These are phyloP conservation scores for Naumovozyma baii DNA, from an alignment of 805 yeast genomes.

Conservation along the genomic window DNA sequence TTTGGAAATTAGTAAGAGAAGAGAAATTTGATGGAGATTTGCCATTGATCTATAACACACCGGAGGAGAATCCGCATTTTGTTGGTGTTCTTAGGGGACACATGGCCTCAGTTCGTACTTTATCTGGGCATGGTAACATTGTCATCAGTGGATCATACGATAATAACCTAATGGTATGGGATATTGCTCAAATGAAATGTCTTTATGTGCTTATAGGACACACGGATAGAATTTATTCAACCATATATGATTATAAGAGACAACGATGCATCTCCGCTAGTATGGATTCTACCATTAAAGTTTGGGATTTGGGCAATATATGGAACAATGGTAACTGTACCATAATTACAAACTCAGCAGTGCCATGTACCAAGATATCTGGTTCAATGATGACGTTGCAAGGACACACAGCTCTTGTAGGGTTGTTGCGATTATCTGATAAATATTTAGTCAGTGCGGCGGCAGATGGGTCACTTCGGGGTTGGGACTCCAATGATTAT, in stretches of 20 bases:
- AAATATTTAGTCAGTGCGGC: constrained; percentile 85
- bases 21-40: constrained; percentile 52
- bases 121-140: constrained; percentile 75
- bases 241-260: constrained; percentile 66
- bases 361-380: constrained; percentile 21
- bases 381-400: constrained; percentile 50
- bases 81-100: constrained; percentile 67
- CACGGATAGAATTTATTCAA: constrained; percentile 79
- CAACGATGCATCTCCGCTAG: constrained; percentile 84
- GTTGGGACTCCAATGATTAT: constrained; percentile 84
- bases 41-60: constrained; percentile 27
- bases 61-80: constrained; percentile 47
- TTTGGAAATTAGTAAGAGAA: constrained; percentile 65
- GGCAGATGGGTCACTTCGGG: constrained; percentile 83
- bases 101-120: constrained; percentile 72
- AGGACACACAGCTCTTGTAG: constrained; percentile 88
- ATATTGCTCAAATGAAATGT: constrained; percentile 63
- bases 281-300: constrained; percentile 76
- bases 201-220: constrained; percentile 73
- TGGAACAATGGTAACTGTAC: constrained; percentile 34
- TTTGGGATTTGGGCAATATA: constrained; percentile 84
- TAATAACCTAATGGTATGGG: constrained; percentile 87
- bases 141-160: constrained; percentile 89
- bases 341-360: constrained; percentile 15
- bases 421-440: constrained; percentile 67